Evolutionary conservation across 176 grass and related monocot genomes (phyloP).

Genomic region (Ensete glaucum): DNA sequence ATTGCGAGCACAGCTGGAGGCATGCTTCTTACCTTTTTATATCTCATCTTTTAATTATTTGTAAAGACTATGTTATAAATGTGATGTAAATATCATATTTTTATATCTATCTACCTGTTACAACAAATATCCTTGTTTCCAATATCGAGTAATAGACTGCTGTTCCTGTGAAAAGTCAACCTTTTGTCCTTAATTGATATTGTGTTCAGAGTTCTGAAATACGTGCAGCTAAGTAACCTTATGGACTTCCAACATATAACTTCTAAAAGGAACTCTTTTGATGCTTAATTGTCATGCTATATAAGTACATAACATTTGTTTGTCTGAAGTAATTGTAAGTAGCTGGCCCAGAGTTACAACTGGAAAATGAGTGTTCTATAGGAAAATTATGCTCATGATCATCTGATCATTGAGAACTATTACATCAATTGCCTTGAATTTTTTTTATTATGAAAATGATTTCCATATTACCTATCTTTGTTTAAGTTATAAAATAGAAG

Average conservation of each 20-base stretch:
- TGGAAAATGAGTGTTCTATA: too few species aligned
- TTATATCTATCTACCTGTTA: not conserved
- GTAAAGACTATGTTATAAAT: not conserved
- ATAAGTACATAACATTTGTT: too few species aligned
- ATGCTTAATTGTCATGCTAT: too few species aligned
- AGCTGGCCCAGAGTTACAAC: too few species aligned
- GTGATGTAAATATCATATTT: not conserved
- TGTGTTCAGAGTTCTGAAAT: not conserved
- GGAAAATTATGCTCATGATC: not conserved
- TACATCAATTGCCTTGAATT: not conserved
- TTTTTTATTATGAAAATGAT: not conserved
- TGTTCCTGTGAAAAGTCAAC: not conserved
- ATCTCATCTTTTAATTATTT: slow-evolving; percentile 11
- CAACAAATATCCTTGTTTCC: not conserved
- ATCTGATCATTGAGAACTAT: not conserved
- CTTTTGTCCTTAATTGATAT: not conserved
- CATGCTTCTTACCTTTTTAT: slow-evolving; percentile 26
- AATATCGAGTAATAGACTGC: not conserved
- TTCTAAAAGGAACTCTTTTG: too few species aligned
- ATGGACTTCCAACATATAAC: not conserved
- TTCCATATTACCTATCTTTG: not conserved
- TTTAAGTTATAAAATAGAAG: not conserved
- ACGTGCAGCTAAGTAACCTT: not conserved
- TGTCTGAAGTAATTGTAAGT: too few species aligned
- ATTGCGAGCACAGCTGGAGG: slow-evolving; percentile 93